Base-by-base conservation (phyloP, 441 rosid species). In the Populus hybrid region DNA sequence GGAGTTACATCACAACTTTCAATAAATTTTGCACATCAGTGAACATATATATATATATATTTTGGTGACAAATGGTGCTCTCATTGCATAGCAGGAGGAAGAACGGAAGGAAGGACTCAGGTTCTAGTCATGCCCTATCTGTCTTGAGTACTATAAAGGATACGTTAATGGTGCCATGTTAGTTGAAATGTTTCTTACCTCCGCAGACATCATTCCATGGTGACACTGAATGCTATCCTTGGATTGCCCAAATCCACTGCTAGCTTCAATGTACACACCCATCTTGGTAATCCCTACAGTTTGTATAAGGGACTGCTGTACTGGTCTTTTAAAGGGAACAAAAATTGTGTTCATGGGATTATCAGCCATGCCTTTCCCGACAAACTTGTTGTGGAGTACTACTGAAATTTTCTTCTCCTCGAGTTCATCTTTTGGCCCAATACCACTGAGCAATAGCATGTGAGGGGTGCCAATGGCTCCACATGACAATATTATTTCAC, bases 401-500 rank as follows among this genome's bases (percentile, higher is more conserved):
- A 86, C 67, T 9, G 97, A 81, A 78, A 96, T 89, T 82, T 88
- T 89, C 50, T 89, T 65, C 32, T 87, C 89, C 79, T 87, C 46
- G 2, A 96, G 94, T 63, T 94, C 91, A 19, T 76, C 79, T 83
- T 82, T 91, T 9, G 97, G 97, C 64, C 99, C 99, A 73, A 96
- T 82, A 2, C 99, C 99, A 82, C 99, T 96, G 10, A 96, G 87
- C 84, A 94, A 50, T 38, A 96, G 77, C 91, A 96, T 84, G 67
- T 96, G 99, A 53, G 99, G 99, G 34, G 92, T 87, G 30, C 96
- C 99, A 24, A 94, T 90, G 10, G 98, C 99, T 67, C 99, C 99
- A 74, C 89, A 79, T 0, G 99, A 94, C 77, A 92, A 71, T 72
- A 96, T 88, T 53, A 96, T 84, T 85, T 96, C 98, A 84, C 99